Percentiles rank a stretch among this genome's conserved stretches.
phyloP scores from a whole-genome alignment of 371 early-diverging fungal genomes.

The Quaeritorhiza haematococci region DNA sequence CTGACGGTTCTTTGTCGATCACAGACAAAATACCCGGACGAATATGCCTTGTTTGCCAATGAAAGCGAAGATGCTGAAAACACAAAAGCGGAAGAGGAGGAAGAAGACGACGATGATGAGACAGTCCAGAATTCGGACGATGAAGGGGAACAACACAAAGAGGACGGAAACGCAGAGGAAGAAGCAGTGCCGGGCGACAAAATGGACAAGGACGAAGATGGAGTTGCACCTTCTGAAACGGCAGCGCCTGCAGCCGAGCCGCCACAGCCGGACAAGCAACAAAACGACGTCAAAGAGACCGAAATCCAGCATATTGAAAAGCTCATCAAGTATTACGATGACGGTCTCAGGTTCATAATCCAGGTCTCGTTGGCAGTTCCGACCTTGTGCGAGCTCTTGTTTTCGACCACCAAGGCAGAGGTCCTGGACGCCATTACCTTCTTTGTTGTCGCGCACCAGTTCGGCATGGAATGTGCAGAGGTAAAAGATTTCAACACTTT shows the following conservation, averaged over 20 bases:
- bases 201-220: neutral
- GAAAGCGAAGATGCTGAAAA: conserved; percentile 7
- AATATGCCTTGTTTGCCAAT: conserved; percentile 4
- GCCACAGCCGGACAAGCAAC: neutral
- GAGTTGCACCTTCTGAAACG: conserved; percentile 1
- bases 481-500: conserved; percentile 28
- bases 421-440: conserved; percentile 93
- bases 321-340: conserved; percentile 67
- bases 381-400: conserved; percentile 73
- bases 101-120: conserved; percentile 11
- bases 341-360: conserved; percentile 74
- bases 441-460: conserved; percentile 76
- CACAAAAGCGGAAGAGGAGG: conserved; percentile 7
- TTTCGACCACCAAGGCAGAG: conserved; percentile 84
- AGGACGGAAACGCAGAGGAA: conserved; percentile 8
- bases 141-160: conserved; percentile 16
- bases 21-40: conserved; percentile 17
- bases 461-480: conserved; percentile 72
- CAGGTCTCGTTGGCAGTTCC: conserved; percentile 71
- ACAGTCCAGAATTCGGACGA: conserved; percentile 14
- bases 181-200: conserved; percentile 7
- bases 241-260: conserved; percentile 17
- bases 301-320: neutral
- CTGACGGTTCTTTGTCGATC: too few relatives aligned
- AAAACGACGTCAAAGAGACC: neutral